phyloP scores from a whole-genome alignment of 495 filamentous ascomycete species.

The Tuber microsphaerosporum region DNA sequence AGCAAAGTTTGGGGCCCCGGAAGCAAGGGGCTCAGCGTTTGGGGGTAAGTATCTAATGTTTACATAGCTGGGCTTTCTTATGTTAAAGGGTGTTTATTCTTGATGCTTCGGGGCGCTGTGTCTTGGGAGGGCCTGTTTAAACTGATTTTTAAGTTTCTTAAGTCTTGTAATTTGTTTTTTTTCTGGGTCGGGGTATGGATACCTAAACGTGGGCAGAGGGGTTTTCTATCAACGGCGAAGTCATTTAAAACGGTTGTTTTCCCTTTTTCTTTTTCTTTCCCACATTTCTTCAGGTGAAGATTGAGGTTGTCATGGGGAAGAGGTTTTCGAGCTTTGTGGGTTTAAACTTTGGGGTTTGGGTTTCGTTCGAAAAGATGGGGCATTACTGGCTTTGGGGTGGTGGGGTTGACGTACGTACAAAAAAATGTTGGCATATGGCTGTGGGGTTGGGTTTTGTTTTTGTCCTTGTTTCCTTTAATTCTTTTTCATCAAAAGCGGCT shows the following conservation, averaged over 20 bases:
- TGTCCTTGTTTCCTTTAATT: slow-evolving; percentile 12
- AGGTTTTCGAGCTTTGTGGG: slow-evolving; percentile 28
- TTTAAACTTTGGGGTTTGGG: slow-evolving; percentile 38
- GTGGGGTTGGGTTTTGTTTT: slow-evolving; percentile 39
- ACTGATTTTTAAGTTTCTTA: slow-evolving; percentile 38
- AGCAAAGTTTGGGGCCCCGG: slow-evolving; percentile 49
- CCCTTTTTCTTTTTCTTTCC: slow-evolving; percentile 34
- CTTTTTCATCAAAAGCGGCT: slow-evolving; percentile 32
- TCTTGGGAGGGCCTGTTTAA: slow-evolving; percentile 43
- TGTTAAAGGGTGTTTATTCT: slow-evolving; percentile 42
- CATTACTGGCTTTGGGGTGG: slow-evolving; percentile 40
- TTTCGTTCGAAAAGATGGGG: slow-evolving; percentile 38
- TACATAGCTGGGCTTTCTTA: slow-evolving; percentile 43
- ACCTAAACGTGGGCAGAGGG: slow-evolving; percentile 43
- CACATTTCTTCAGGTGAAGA: slow-evolving; percentile 34
- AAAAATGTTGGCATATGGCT: slow-evolving; percentile 36
- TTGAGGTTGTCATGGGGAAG: slow-evolving; percentile 34
- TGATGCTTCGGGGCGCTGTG: slow-evolving; percentile 42
- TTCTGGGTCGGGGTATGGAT: slow-evolving; percentile 41
- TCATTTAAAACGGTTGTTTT: slow-evolving; percentile 42
- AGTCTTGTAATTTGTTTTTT: slow-evolving; percentile 43
- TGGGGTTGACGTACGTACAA: slow-evolving; percentile 38
- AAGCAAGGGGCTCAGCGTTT: slow-evolving; percentile 47
- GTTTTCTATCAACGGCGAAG: slow-evolving; percentile 42
- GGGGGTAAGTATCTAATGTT: slow-evolving; percentile 38